These are phyloP conservation scores for Pochonia chlamydosporia DNA, from an alignment of 2,329 filamentous ascomycete genomes.

Conservation along the genomic window DNA sequence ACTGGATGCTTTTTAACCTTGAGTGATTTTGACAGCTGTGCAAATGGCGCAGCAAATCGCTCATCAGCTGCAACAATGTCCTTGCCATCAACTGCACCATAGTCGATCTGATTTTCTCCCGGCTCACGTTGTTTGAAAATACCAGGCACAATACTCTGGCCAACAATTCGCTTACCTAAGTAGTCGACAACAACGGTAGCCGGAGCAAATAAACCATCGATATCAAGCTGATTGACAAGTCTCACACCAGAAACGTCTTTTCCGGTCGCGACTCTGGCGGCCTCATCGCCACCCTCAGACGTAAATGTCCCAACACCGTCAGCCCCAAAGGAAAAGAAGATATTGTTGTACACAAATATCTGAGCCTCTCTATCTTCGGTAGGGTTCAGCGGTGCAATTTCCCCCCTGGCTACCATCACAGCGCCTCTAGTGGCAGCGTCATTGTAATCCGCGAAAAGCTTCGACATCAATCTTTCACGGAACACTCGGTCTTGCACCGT, in stretches of 20 bases:
- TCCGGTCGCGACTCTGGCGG: slow-evolving; percentile 88
- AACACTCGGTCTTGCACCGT: slow-evolving; percentile 94
- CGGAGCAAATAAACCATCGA: slow-evolving; percentile 87
- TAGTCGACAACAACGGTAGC: slow-evolving; percentile 97
- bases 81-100: slow-evolving; percentile 95
- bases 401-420: slow-evolving; percentile 84
- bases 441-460: slow-evolving; percentile 96
- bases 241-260: slow-evolving; percentile 95
- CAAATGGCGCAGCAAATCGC: slow-evolving; percentile 76
- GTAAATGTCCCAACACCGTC: slow-evolving; percentile 97
- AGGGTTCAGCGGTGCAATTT: slow-evolving; percentile 89
- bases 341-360: slow-evolving; percentile 99
- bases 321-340: slow-evolving; percentile 97
- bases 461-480: slow-evolving; percentile 86
- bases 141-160: slow-evolving; percentile 94
- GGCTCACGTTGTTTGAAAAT: slow-evolving; percentile 99
- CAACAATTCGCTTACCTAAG: slow-evolving; percentile 92
- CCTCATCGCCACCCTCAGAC: slow-evolving; percentile 92
- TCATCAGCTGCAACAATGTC: slow-evolving; percentile 90
- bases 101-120: slow-evolving; percentile 97
- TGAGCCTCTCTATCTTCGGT: slow-evolving; percentile 90
- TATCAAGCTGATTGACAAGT: slow-evolving; percentile 94
- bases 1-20: slow-evolving; percentile 92
- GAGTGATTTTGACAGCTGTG: slow-evolving; percentile 84
- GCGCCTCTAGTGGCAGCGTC: slow-evolving; percentile 91